Evolutionary conservation across 768 basidiomycete species (phyloP), one percentile per base, ranked within the genome.

Genomic region (Russula emetica): DNA sequence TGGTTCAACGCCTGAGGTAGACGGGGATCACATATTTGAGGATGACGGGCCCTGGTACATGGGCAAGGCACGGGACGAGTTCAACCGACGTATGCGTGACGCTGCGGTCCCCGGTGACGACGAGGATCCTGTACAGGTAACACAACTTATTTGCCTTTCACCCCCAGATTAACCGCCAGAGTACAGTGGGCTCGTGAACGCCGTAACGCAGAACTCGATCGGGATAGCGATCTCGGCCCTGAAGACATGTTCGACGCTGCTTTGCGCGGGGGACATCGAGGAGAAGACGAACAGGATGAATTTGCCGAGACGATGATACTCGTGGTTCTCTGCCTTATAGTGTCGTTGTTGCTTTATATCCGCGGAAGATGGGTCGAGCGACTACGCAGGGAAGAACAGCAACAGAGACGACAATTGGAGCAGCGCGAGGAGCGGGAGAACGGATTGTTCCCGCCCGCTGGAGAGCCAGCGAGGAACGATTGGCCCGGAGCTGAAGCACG

Each of bases 171-270:
- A 38, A 63, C 38, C 24, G 18, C 5, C 9, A 47, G 55, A 26
- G 6, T 70, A 22, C 73, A 91, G 86, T 94, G 90, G 88, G 90
- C 90, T 30, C 79, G 86, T 62, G 87, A 90, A 11, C 82, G 87
- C 51, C 79, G 87, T 67, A 83, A 83, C 56, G 85, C 84, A 3
- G 90, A 90, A 65, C 82, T 82, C 60, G 89, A 89, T 32, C 82
- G 84, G 28, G 88, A 91, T 32, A 78, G 80, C 55, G 91, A 92
- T 62, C 85, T 85, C 66, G 87, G 86, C 9, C 86, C 90, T 0
- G 92, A 94, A 53, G 92, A 92, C 70, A 91, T 92, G 73, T 88
- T 86, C 68, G 90, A 92, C 32, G 87, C 79, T 3, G 81, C 83
- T 5, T 63, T 84, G 67, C 81, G 86, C 26, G 83, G 83, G 16